Conservation (phyloP, 352 stramenopile species). For the Phytophthora sansomeana region DNA sequence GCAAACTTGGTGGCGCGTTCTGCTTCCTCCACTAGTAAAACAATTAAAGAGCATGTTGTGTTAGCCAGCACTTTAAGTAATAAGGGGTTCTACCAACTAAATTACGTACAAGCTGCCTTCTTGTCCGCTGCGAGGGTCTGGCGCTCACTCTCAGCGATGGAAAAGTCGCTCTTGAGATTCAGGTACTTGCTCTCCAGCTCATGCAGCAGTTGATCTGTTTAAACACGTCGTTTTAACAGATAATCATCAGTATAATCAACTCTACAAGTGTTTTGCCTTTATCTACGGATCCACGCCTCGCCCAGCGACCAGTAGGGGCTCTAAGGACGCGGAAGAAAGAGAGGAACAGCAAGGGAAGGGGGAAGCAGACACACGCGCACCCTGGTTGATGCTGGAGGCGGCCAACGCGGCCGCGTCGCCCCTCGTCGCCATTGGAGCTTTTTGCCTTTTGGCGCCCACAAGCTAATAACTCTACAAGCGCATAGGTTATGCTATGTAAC, state of each 20-base stretch:
- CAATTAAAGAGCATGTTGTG: conserved; percentile 19
- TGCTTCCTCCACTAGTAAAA: conserved; percentile 35
- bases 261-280: background rate
- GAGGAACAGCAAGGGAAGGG: background rate
- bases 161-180: conserved; percentile 65
- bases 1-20: conserved; percentile 37
- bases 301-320: background rate
- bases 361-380: conserved; percentile 23
- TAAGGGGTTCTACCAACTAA: conserved; percentile 8
- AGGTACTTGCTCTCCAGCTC: conserved; percentile 83
- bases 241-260: conserved; percentile 18
- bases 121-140: conserved; percentile 57
- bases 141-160: conserved; percentile 61
- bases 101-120: conserved; percentile 47
- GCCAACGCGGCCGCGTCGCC: conserved; percentile 41
- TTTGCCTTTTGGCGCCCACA: conserved; percentile 25
- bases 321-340: background rate
- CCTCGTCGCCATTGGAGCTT: conserved; percentile 27
- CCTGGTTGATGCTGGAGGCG: conserved; percentile 58
- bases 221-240: conserved; percentile 2
- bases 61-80: conserved; percentile 17
- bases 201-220: conserved; percentile 78
- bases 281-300: conserved; percentile 1
- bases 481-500: background rate
- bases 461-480: conserved; percentile 2